phyloP scores from a whole-genome alignment of 306 rosid species.

The Oemleria cerasiformis region DNA sequence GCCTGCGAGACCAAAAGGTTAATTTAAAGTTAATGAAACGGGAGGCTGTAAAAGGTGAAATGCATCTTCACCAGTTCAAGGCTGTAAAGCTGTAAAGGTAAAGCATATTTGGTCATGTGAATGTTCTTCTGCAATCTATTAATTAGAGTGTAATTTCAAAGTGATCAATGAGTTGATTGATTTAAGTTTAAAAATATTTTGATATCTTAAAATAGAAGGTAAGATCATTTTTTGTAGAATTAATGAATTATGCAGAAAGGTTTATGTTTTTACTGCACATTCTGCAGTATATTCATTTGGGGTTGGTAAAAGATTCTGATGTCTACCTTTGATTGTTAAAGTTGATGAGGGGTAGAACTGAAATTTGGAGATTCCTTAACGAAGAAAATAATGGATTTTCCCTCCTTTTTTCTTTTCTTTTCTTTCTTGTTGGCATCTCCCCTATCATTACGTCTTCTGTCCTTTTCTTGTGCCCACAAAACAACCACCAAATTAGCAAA shows the following conservation, averaged over 20 bases:
- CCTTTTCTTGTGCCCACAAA: constrained; percentile 12
- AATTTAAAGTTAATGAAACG: background rate
- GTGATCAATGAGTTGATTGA: background rate
- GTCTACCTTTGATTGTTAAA: background rate
- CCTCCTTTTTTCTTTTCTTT: constrained; percentile 3
- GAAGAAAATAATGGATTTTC: constrained; percentile 16
- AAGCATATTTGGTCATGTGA: background rate
- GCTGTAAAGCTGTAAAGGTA: background rate
- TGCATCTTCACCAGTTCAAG: background rate
- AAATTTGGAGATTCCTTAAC: constrained; percentile 39
- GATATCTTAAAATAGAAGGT: background rate
- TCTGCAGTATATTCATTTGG: constrained; percentile 1
- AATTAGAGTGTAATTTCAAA: background rate
- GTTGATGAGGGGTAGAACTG: constrained; percentile 24
- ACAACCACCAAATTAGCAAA: constrained; percentile 27
- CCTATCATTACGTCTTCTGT: constrained; percentile 12
- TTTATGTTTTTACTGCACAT: background rate
- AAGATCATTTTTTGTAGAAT: background rate
- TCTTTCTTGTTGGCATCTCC: constrained; percentile 36
- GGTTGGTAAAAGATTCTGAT: background rate
- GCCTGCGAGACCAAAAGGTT: background rate
- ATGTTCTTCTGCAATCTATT: background rate
- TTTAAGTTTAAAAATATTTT: background rate
- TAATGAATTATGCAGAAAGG: background rate
- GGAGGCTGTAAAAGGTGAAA: background rate